Base-by-base conservation (phyloP, 140 eudicot genomes). In the Cichorium intybus region DNA sequence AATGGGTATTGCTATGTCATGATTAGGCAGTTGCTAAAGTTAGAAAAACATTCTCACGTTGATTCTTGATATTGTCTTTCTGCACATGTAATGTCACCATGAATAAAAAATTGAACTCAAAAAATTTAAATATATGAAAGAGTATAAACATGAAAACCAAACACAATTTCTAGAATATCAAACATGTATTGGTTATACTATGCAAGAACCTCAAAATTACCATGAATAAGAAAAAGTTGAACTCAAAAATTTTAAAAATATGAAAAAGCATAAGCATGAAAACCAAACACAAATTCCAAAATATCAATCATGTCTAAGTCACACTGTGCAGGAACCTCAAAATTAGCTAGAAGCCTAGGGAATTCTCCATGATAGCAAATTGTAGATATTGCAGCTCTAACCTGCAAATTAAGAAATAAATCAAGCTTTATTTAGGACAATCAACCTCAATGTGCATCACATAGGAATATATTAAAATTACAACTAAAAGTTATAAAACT, bases 31-130 rank as follows among this genome's bases (percentile, higher is more conserved):
- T 94, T 74, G 97, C 99, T 46, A 94, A 26, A 20, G 78, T 23
- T 12, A 94, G 94, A 52, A 94, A 80, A 16, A 89, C 87, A 74
- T 94, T 83, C 77, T 94, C 99, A 26, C 99, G 95, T 68, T 94
- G 99, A 56, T 94, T 94, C 76, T 88, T 86, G 64, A 94, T 70
- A 73, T 94, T 94, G 81, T 94, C 99, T 73, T 85, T 86, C 99
- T 94, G 90, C 74, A 78, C n/a, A 64, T 8, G 34, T 2, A 46
- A 51, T 51, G 20, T 50, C 56, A 73, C 41, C 17, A 28, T 17
- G 53, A 53, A 31, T 31, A 43, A 46, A 46, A 10, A 65, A 11
- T 6, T 24, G 23, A 14, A 39, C 7, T 26, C 29, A 65, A n/a
- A n/a, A n/a, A n/a, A n/a, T n/a, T n/a, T n/a, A n/a, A n/a, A n/a